Base-by-base conservation (phyloP, 805 yeast genomes). In the Sugiyamaella chiloensis region DNA sequence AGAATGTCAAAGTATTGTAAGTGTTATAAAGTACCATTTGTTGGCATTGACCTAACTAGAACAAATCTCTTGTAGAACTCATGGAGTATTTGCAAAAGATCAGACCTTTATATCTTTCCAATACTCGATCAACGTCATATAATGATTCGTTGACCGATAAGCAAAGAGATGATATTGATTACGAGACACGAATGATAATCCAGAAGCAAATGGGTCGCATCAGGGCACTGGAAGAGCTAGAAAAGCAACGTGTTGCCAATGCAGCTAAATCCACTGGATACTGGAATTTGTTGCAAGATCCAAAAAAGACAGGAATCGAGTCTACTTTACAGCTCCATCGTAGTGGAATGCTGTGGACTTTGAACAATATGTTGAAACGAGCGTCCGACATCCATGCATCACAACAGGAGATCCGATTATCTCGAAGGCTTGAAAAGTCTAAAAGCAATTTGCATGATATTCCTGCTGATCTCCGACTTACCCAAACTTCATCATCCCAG, bases 111-210 rank as follows among this genome's bases (percentile, higher is more conserved):
- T 66, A 66, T 46, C 53, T 66, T 12, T 63, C 67, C 2, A 50
- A 58, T 20, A 27, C 50, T 1, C 52, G 46, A 30, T 42, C 53
- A 11, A 34, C 58, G 9, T 45, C 55, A 2, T 31, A 40, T 31
- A 39, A 44, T n/a, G 52, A 51, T 8, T 31, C 50, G 30, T 47
- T 70, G 51, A 60, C 66, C 8, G 70, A 67, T 23, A 51, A 59
- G 16, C 69, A 70, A 39, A 52, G 65, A 20, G 71, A 68, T 53
- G 69, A 66, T 26, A 61, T 69, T 23, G 73, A 70, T 53, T 65
- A 64, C 48, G 69, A 65, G 32, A 62, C 69, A 21, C 56, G 65
- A n/a, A 48, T 57, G 30, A 58, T 67, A 35, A 45, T 69, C 17
- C 71, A 69, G 52, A 53, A 54, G 20, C 67, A 66, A 47, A 58